Percentiles rank a stretch among this genome's conserved stretches.
Evolutionary conservation across 352 stramenopile genomes (phyloP).

Genomic region (Elongisporangium senticosum): DNA sequence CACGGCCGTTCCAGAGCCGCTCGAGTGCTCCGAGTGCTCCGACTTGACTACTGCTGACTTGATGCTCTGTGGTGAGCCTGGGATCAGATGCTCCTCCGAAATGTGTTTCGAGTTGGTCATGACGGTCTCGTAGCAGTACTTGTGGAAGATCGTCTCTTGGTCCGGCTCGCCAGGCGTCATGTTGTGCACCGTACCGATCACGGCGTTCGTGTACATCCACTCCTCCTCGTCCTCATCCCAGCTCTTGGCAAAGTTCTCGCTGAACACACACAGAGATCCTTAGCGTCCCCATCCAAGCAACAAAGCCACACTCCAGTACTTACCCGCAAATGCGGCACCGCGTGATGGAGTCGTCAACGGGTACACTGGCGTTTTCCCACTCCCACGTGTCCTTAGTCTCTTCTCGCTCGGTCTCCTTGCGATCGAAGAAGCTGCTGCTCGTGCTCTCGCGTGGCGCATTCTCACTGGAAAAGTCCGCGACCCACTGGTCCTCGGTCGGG

Average conservation of each 20-base stretch:
- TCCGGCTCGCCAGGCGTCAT: conserved; percentile 24
- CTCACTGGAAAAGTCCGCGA: conserved; percentile 61
- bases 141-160: conserved; percentile 84
- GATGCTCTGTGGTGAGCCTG: conserved; percentile 27
- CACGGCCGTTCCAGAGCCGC: conserved; percentile 10
- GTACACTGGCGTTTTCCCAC: conserved; percentile 66
- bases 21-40: conserved; percentile 13
- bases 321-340: conserved; percentile 79
- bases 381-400: conserved; percentile 45
- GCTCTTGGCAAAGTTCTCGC: conserved; percentile 74
- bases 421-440: conserved; percentile 75
- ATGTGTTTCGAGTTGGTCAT: conserved; percentile 80
- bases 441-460: conserved; percentile 58
- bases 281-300: not conserved
- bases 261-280: conserved; percentile 6
- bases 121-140: conserved; percentile 86
- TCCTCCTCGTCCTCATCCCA: conserved; percentile 88
- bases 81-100: conserved; percentile 67
- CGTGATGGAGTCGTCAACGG: conserved; percentile 76
- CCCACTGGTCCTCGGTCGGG: conserved; percentile 76
- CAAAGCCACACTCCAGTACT: conserved; percentile 5
- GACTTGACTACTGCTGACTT: conserved; percentile 18
- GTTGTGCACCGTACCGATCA: conserved; percentile 71
- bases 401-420: conserved; percentile 45
- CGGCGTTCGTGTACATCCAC: conserved; percentile 88